phyloP scores from a whole-genome alignment of 23 red algal genomes.

The Gracilaria gracilis region DNA sequence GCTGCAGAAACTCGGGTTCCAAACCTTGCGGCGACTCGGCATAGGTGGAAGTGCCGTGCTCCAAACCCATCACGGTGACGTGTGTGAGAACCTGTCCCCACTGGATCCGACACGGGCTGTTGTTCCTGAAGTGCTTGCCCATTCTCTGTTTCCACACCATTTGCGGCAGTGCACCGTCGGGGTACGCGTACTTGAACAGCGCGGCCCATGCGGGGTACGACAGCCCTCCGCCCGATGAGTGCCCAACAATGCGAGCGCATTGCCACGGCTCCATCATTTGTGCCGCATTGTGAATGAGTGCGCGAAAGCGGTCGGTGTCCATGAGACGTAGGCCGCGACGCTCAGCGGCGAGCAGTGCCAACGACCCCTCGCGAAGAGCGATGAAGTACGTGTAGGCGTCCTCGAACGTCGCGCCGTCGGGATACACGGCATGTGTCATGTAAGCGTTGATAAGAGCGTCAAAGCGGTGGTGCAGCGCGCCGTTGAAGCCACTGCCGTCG shows the following conservation, averaged over 20 bases:
- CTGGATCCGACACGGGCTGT: too few relatives aligned
- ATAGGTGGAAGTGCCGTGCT: neutral
- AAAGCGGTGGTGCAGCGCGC: constrained; percentile 18
- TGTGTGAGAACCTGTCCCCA: too few relatives aligned
- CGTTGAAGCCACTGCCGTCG: neutral
- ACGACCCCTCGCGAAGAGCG: constrained; percentile 43
- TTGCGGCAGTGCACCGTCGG: too few relatives aligned
- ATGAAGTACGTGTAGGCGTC: constrained; percentile 46
- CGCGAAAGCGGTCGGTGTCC: too few relatives aligned
- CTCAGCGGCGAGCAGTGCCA: too few relatives aligned
- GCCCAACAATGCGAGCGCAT: constrained; percentile 29
- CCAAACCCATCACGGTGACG: too few relatives aligned
- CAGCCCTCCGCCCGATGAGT: constrained; percentile 28
- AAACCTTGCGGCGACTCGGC: constrained; percentile 26
- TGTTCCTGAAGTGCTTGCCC: too few relatives aligned
- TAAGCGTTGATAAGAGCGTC: constrained; percentile 13
- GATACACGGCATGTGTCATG: too few relatives aligned
- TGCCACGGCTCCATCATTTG: constrained; percentile 62
- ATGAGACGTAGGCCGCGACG: too few relatives aligned
- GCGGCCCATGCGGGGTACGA: constrained; percentile 8
- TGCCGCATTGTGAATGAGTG: too few relatives aligned
- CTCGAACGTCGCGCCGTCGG: constrained; percentile 43
- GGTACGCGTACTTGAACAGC: constrained; percentile 42
- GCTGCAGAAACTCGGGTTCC: neutral
- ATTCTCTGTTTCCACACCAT: too few relatives aligned